Conservation (phyloP, 768 basidiomycete genomes). For the Hysterangium stoloniferum region DNA sequence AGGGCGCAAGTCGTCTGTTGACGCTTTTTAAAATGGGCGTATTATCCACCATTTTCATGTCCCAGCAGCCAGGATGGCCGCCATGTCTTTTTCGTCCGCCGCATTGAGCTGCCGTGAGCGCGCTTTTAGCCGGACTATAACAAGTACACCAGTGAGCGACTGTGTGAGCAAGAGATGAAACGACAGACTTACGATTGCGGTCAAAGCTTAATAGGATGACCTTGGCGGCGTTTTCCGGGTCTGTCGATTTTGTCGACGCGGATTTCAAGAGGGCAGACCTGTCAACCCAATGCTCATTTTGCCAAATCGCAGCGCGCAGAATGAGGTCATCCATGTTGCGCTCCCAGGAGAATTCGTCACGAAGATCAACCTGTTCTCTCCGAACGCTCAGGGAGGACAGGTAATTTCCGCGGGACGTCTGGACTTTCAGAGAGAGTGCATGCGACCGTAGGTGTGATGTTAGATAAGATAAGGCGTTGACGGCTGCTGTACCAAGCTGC, state of each 20-base stretch:
- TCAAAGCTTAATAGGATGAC: conserved; percentile 89
- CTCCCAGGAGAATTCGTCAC: conserved; percentile 39
- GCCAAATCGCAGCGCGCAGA: conserved; percentile 87
- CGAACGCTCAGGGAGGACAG: conserved; percentile 74
- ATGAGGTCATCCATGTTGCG: conserved; percentile 94
- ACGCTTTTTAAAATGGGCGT: no score
- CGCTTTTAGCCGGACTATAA: conserved; percentile 80
- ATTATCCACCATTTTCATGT: no score
- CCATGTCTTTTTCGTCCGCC: conserved; percentile 81
- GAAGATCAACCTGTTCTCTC: conserved; percentile 76
- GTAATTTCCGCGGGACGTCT: conserved; percentile 94
- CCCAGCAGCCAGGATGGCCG: conserved; percentile 42
- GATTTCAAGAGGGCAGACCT: conserved; percentile 63
- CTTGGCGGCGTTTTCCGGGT: conserved; percentile 50
- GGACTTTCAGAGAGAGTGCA: conserved; percentile 77
- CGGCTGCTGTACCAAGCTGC: conserved; percentile 68
- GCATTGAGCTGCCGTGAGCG: conserved; percentile 79
- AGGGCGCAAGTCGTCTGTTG: no score
- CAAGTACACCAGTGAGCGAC: no score
- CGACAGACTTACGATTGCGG: conserved; percentile 65
- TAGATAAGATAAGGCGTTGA: conserved; percentile 66
- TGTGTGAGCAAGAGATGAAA: conserved; percentile 12
- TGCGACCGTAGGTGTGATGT: conserved; percentile 69
- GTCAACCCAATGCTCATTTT: conserved; percentile 87
- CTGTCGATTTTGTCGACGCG: conserved; percentile 22